Base-by-base conservation (phyloP, 1,139 yeast species). In the Pichia sp. region DNA sequence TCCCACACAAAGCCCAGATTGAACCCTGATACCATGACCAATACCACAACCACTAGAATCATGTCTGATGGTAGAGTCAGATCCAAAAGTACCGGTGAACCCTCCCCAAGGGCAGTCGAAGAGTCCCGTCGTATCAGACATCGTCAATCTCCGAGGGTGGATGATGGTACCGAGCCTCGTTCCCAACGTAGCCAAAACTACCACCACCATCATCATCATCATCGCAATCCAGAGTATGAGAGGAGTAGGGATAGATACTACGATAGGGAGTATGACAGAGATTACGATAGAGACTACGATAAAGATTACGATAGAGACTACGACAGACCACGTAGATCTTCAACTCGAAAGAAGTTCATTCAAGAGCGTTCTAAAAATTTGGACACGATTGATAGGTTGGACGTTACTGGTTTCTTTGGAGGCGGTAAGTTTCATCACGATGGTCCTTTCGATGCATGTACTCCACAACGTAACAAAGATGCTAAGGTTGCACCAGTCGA, bases 361-460 rank as follows among this genome's bases (percentile, higher is more conserved):
- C 53, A 63, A 50, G 68, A 63, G 66, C 70, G 61, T 64, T 76
- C 60, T 23, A 82, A 83, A 61, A 81, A 82, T 59, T 80, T 93
- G 59, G 99, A 93, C 66, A 88, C 96, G 4, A 93, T 93, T 62
- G 99, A 93, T 71, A 87, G 87, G 69, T 75, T 93, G 60, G 99
- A 93, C 67, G 98, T 91, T 39, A 90, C 98, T 7, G 98, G 96
- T 0, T 77, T 93, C 59, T 91, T 87, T 66, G 97, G 97, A n/a
- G 85, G 88, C 43, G 87, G 87, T 26, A 88, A 93, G 1, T 93
- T 93, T 76, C 99, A 93, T 69, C 99, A 93, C 68, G 99, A 93
- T 70, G 99, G 99, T 13, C 99, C 99, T 18, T 93, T 93, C 68
- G 99, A 93, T 69, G 99, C 99, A 2, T 91, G 98, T 70, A 87